These are phyloP conservation scores for Torulaspora maleeae DNA, from an alignment of 805 yeast genomes.

Conservation along the genomic window DNA sequence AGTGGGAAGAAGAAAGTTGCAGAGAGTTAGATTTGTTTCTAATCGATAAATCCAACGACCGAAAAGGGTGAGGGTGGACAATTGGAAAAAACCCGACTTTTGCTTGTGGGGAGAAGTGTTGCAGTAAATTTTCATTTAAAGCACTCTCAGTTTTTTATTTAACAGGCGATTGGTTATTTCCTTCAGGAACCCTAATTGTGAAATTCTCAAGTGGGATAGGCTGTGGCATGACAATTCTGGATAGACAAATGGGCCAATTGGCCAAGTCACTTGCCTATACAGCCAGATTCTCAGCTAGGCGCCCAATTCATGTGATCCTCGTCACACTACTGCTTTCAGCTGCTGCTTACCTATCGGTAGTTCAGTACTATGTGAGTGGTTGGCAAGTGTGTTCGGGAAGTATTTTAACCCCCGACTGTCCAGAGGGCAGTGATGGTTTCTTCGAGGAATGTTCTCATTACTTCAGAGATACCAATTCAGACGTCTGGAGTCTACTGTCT, in stretches of 20 bases:
- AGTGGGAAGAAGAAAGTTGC: neutral
- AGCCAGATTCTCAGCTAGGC: constrained; percentile 57
- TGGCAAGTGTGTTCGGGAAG: constrained; percentile 35
- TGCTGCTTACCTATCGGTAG: constrained; percentile 68
- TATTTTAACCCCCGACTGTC: constrained; percentile 16
- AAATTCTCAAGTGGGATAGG: neutral
- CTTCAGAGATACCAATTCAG: constrained; percentile 17
- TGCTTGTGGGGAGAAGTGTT: neutral
- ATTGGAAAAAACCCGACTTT: neutral
- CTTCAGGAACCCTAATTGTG: neutral
- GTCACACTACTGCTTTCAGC: constrained; percentile 70
- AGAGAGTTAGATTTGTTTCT: constrained; percentile 1
- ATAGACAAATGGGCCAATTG: constrained; percentile 31
- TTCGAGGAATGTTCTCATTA: constrained; percentile 30
- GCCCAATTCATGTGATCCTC: constrained; percentile 86
- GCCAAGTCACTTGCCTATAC: constrained; percentile 43
- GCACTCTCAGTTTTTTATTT: neutral
- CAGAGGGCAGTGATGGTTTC: constrained; percentile 17
- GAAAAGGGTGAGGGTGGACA: constrained; percentile 1
- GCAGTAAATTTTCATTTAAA: neutral
- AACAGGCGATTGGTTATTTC: neutral
- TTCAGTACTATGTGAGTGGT: constrained; percentile 54
- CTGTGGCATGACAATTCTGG: constrained; percentile 27
- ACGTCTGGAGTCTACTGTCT: constrained; percentile 22
- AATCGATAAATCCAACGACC: constrained; percentile 10